Percentiles rank a stretch among this genome's conserved stretches.
phyloP scores from a whole-genome alignment of 441 rosid species.

The Populus tomentosa region DNA sequence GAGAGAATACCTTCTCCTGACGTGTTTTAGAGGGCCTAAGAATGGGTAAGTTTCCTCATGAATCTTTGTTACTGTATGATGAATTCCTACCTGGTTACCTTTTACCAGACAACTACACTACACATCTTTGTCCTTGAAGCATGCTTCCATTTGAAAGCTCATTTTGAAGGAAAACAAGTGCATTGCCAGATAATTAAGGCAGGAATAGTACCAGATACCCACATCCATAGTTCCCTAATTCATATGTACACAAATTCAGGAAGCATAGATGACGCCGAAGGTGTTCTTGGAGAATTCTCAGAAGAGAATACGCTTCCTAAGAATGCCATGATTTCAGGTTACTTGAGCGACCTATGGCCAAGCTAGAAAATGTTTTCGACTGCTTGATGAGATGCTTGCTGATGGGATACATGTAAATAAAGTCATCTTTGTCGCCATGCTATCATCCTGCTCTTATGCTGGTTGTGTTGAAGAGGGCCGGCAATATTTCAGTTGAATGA shows the following conservation, averaged over 20 bases:
- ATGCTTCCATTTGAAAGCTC: constrained; percentile 1
- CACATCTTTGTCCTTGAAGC: constrained; percentile 10
- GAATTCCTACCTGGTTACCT: neutral
- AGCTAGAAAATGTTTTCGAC: constrained; percentile 3
- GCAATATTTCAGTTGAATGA: constrained; percentile 6
- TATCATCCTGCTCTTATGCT: constrained; percentile 10
- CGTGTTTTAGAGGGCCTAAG: constrained; percentile 1
- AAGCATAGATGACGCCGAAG: neutral
- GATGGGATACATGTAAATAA: constrained; percentile 4
- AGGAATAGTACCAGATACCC: neutral
- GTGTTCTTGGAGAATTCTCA: constrained; percentile 1
- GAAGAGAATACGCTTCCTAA: constrained; percentile 1
- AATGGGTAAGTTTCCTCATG: neutral
- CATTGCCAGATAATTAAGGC: constrained; percentile 13
- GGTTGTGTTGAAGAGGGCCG: constrained; percentile 10
- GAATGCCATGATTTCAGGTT: constrained; percentile 10
- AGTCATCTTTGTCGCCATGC: constrained; percentile 3
- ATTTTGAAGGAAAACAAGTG: constrained; percentile 8
- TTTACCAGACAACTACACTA: constrained; percentile 7
- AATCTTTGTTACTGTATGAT: neutral
- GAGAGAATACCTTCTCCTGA: constrained; percentile 2
- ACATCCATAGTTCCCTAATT: constrained; percentile 11
- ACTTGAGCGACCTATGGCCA: constrained; percentile 6
- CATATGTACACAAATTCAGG: constrained; percentile 7
- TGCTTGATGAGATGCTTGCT: constrained; percentile 8